Percentiles rank a stretch among this genome's conserved stretches.
These are phyloP conservation scores for Paramarasmius palmivorus DNA, from an alignment of 1,284 basidiomycete species.

Conservation along the genomic window DNA sequence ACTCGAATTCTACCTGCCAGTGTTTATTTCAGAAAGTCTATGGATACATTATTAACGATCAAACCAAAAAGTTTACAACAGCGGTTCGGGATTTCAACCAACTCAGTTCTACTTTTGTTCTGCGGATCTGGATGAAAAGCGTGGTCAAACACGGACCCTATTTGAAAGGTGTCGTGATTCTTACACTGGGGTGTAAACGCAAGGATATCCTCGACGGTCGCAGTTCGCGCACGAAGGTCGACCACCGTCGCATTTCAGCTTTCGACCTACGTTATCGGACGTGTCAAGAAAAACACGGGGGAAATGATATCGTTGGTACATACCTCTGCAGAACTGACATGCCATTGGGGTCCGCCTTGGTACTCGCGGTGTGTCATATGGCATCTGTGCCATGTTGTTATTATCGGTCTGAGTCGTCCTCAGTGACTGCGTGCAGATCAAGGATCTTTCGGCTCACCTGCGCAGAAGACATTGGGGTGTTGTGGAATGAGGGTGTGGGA, in stretches of 20 bases:
- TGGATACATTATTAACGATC: too few species aligned
- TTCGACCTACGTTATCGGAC: conserved; percentile 41
- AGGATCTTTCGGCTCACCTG: too few species aligned
- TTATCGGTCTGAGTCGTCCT: not conserved
- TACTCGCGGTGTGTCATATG: conserved; percentile 35
- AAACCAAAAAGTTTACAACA: too few species aligned
- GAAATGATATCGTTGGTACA: too few species aligned
- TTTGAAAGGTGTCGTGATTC: conserved; percentile 27
- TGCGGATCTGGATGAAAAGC: conserved; percentile 9
- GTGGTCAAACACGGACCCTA: conserved; percentile 8
- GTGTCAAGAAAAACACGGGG: conserved; percentile 2
- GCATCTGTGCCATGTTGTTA: not conserved
- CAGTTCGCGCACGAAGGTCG: conserved; percentile 58
- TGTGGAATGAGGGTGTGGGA: too few species aligned
- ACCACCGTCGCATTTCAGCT: conserved; percentile 59
- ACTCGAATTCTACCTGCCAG: too few species aligned
- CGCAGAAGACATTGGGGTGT: too few species aligned
- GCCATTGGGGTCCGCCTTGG: conserved; percentile 57
- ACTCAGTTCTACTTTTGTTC: conserved; percentile 11
- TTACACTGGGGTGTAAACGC: conserved; percentile 56
- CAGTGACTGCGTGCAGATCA: too few species aligned
- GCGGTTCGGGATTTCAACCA: too few species aligned
- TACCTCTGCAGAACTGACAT: conserved; percentile 58
- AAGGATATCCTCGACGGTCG: conserved; percentile 46
- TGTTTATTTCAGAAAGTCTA: too few species aligned